Base-by-base conservation (phyloP, 306 rosid genomes). In the Abrus precatorius region DNA sequence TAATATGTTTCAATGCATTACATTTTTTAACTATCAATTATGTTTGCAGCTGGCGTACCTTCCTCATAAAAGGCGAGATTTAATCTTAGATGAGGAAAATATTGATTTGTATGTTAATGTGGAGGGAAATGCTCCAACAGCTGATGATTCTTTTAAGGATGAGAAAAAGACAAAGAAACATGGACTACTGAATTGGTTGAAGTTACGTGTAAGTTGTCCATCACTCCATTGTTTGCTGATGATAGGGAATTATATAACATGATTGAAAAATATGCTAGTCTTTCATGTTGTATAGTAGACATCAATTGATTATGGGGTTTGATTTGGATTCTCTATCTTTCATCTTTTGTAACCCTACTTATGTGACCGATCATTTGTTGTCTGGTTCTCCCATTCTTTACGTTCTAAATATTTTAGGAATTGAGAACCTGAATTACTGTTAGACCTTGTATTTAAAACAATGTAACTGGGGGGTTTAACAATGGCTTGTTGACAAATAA, bases 161-260 rank as follows among this genome's bases (percentile, higher is more conserved):
- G 98, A 88, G 88, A 95, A 93, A 89, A 95, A 93, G 86, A 75
- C 87, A 53, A 86, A 91, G 93, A 95, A 91, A 86, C 97, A 95
- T 79, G 99, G 99, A 74, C 88, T 95, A 32, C 86, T 95, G 72
- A 93, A 93, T 86, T 95, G 99, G 99, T 85, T 95, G 86, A 95
- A 95, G 87, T 68, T 57, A 80, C 96, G 98, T 88, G 99, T 95
- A 90, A 65, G 94, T 87, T 68, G 47, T 68, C 41, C 49, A 66
- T 66, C n/a, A 38, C 52, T 43, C 36, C 14, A 32, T 74, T 72
- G 44, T 55, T 56, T 77, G 47, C 34, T 45, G 72, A 28, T 71
- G 77, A 9, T 45, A n/a, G 43, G 78, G 47, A 60, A 32, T 68
- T 75, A 48, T 30, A 41, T 53, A 52, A 55, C 57, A 41, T 65